A percentile compares a stretch with the other conserved stretches of the same genome.
Conservation (phyloP, 2,329 filamentous ascomycete genomes). For the Fusarium chaquense region DNA sequence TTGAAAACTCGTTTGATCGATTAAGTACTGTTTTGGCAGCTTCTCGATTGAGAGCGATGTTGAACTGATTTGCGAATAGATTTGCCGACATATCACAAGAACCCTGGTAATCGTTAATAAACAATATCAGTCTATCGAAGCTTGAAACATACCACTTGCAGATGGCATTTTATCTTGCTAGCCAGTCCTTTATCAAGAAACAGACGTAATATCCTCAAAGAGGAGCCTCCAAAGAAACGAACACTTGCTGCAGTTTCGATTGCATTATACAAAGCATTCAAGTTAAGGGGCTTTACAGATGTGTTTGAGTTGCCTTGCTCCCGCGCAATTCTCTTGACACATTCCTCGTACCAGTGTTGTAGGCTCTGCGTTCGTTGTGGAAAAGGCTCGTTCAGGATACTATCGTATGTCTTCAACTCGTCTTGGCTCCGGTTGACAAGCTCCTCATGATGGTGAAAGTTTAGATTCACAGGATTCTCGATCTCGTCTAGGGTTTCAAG, state of each 20-base stretch:
- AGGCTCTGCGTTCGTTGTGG: conserved; percentile 19
- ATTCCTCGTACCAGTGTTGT: conserved; percentile 36
- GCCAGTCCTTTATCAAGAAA: conserved; percentile 39
- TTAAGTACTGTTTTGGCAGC: conserved; percentile 37
- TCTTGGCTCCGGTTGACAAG: conserved; percentile 36
- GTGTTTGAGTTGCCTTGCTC: conserved; percentile 2
- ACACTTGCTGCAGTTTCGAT: conserved; percentile 36
- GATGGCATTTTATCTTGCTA: conserved; percentile 35
- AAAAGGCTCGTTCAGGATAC: conserved; percentile 22
- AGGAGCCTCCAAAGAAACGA: conserved; percentile 42
- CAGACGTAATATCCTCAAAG: conserved; percentile 35
- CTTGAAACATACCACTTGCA: conserved; percentile 35
- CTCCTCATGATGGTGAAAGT: conserved; percentile 50
- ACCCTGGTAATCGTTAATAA: conserved; percentile 24
- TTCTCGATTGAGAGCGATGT: conserved; percentile 37
- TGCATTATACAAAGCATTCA: conserved; percentile 26
- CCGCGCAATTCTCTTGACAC: conserved; percentile 17
- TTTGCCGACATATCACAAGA: conserved; percentile 42
- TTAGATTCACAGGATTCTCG: conserved; percentile 63
- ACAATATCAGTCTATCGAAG: too few relatives aligned
- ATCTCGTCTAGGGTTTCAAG: conserved; percentile 54
- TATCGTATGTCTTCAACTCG: conserved; percentile 30
- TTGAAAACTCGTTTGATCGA: conserved; percentile 25
- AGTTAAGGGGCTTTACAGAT: conserved; percentile 10
- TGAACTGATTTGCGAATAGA: conserved; percentile 44